Conservation (phyloP, 345 rosid species). For the Camelina sativa region DNA sequence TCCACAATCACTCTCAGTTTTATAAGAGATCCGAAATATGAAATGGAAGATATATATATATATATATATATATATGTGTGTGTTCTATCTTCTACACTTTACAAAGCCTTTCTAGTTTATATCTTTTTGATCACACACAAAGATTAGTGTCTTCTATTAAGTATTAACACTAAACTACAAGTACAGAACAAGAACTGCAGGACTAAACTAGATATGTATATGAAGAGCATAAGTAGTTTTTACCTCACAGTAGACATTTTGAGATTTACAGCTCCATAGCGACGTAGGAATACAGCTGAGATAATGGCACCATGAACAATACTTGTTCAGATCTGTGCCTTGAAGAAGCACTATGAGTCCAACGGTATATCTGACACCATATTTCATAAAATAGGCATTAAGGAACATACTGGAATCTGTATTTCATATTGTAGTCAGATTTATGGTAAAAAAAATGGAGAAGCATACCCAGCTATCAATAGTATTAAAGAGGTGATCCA, state of each 20-base stretch:
- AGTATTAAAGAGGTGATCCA: conserved; percentile 59
- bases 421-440: background rate
- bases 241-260: conserved; percentile 66
- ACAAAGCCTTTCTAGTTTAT: background rate
- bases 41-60: too few relatives aligned
- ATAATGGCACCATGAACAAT: conserved; percentile 91
- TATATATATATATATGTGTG: too few relatives aligned
- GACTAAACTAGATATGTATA: background rate
- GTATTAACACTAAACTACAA: background rate
- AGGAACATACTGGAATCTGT: background rate
- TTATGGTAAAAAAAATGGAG: background rate
- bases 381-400: background rate
- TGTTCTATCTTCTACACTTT: background rate
- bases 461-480: conserved; percentile 64
- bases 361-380: conserved; percentile 50
- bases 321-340: conserved; percentile 68
- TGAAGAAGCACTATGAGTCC: conserved; percentile 68
- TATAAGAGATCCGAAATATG: too few relatives aligned
- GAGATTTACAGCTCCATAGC: conserved; percentile 73
- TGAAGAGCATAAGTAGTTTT: background rate
- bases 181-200: background rate
- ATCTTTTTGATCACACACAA: background rate
- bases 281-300: conserved; percentile 87
- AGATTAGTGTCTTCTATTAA: background rate
- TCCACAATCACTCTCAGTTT: conserved; percentile 14